Conservation (phyloP, 2,329 filamentous ascomycete genomes). For the Orbilia blumenaviensis region DNA sequence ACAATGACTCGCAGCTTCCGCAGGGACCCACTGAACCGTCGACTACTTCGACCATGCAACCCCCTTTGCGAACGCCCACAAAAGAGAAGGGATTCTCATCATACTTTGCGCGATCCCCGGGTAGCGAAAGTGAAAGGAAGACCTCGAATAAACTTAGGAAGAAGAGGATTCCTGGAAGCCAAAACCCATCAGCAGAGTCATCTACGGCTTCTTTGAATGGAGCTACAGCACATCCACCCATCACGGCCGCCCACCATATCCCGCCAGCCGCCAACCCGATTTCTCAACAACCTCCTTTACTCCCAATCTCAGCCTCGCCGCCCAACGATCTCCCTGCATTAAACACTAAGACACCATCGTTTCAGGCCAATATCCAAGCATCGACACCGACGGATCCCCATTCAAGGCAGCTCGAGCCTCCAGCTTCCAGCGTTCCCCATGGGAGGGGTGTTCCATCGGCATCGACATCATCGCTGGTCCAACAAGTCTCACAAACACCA, state of each 20-base stretch:
- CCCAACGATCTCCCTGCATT: conserved; percentile 10
- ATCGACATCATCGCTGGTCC: conserved; percentile 58
- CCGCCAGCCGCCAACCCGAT: conserved; percentile 58
- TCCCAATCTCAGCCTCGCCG: conserved; percentile 57
- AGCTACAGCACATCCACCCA: conserved; percentile 55
- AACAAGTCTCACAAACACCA: conserved; percentile 58
- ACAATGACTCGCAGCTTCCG: conserved; percentile 58
- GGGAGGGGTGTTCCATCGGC: conserved; percentile 57
- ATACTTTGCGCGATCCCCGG: conserved; percentile 76
- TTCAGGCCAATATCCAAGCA: conserved; percentile 61
- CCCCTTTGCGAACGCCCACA: conserved; percentile 66
- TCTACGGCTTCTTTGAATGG: conserved; percentile 76
- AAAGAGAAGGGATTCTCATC: conserved; percentile 75
- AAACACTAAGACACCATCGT: conserved; percentile 18
- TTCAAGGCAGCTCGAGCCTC: conserved; percentile 58
- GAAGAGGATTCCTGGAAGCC: conserved; percentile 77
- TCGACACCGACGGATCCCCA: conserved; percentile 63
- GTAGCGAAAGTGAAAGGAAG: conserved; percentile 71
- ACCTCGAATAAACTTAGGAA: conserved; percentile 92
- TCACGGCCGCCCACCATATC: conserved; percentile 58
- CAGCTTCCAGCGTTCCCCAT: conserved; percentile 58
- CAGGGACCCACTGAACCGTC: conserved; percentile 13
- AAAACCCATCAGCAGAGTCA: conserved; percentile 88
- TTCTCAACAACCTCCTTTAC: conserved; percentile 54
- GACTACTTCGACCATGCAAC: no score